A percentile compares a stretch with the other conserved stretches of the same genome.
phyloP scores from a whole-genome alignment of 768 basidiomycete species.

The Mycena chlorophos region DNA sequence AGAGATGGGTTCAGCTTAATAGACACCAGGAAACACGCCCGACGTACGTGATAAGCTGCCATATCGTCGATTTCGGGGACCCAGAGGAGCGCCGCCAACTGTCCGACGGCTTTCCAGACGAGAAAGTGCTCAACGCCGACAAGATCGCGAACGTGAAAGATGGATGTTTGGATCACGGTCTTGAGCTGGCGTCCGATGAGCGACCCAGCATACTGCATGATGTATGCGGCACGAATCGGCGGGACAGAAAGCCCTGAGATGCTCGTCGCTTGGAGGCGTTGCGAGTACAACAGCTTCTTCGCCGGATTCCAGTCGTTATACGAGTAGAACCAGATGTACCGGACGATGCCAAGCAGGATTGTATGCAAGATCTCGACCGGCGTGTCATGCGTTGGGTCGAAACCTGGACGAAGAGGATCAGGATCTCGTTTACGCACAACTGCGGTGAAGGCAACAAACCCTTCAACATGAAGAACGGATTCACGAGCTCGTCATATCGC shows the following conservation, averaged over 20 bases:
- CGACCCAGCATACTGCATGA: slow-evolving; percentile 15
- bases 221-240: slow-evolving; percentile 16
- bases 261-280: slow-evolving; percentile 29
- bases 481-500: background rate
- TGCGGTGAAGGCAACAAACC: slow-evolving; percentile 16
- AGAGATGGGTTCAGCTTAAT: background rate
- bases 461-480: slow-evolving; percentile 13
- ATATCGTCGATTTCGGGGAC: slow-evolving; percentile 20
- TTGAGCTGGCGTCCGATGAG: slow-evolving; percentile 30
- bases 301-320: slow-evolving; percentile 25
- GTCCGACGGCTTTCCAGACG: slow-evolving; percentile 17
- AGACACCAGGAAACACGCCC: background rate
- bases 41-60: slow-evolving; percentile 24
- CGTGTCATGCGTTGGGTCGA: slow-evolving; percentile 29
- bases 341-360: slow-evolving; percentile 36
- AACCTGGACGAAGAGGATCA: background rate
- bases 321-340: slow-evolving; percentile 39
- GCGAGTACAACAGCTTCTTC: slow-evolving; percentile 23
- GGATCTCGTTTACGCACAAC: too few species aligned
- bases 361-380: slow-evolving; percentile 41
- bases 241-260: slow-evolving; percentile 21
- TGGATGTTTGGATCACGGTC: slow-evolving; percentile 18
- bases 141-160: slow-evolving; percentile 11
- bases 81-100: slow-evolving; percentile 22
- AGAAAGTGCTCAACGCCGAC: background rate